Evolutionary conservation across 176 grass and related monocot genomes (phyloP).

Genomic region (Avena sativa): DNA sequence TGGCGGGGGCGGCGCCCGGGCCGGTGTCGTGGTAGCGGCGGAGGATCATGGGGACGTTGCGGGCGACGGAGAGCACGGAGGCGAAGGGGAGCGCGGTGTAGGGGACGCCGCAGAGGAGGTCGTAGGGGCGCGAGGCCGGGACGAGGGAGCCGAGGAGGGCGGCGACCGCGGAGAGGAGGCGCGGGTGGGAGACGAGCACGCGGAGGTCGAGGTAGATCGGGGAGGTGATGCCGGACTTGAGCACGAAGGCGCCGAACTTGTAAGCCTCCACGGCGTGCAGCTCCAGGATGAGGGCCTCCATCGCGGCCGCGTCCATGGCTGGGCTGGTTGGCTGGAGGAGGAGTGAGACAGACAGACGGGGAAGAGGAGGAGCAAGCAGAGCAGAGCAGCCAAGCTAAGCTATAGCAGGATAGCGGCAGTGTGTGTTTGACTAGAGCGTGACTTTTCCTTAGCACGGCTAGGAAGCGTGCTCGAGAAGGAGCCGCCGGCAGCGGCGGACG

Average conservation of each 20-base stretch:
- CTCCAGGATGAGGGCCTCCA: constrained; percentile 73
- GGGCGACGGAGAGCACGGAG: constrained; percentile 63
- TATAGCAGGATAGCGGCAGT: neutral
- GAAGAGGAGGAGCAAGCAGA: neutral
- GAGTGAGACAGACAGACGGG: neutral
- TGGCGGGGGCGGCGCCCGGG: neutral
- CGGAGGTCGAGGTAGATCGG: constrained; percentile 98
- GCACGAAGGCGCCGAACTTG: constrained; percentile 87
- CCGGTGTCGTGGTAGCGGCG: constrained; percentile 67
- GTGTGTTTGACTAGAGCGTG: neutral
- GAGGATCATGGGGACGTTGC: constrained; percentile 77
- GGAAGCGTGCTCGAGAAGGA: neutral
- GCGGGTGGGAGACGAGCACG: constrained; percentile 78
- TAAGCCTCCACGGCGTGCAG: constrained; percentile 82
- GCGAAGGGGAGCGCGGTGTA: constrained; percentile 95
- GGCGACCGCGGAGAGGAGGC: constrained; percentile 64
- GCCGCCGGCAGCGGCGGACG: neutral
- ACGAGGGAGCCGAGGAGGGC: constrained; percentile 61
- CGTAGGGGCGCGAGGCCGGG: constrained; percentile 53
- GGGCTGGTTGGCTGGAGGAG: neutral
- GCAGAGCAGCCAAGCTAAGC: neutral
- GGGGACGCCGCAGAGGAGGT: constrained; percentile 88
- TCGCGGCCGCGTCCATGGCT: constrained; percentile 56
- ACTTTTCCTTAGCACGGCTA: neutral
- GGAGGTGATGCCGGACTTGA: constrained; percentile 91